Conservation (phyloP, 805 yeast species). For the Ascoidea rubescens region DNA sequence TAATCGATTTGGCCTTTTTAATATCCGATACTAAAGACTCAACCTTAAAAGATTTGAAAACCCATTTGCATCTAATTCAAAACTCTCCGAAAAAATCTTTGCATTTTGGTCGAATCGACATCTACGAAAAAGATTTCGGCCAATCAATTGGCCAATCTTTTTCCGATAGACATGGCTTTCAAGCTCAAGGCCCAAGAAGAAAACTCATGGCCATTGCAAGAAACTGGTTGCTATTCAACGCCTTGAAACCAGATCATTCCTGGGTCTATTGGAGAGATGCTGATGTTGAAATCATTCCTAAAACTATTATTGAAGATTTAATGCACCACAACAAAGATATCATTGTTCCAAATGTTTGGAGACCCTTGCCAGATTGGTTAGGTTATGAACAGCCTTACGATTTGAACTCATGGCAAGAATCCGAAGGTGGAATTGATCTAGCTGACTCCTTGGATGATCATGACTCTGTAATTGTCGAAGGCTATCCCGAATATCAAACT, state of each 20-base stretch:
- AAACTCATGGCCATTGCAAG: conserved; percentile 93
- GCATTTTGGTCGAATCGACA: conserved; percentile 76
- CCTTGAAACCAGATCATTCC: conserved; percentile 81
- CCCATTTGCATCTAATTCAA: conserved; percentile 50
- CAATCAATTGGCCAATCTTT: conserved; percentile 88
- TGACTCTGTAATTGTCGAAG: conserved; percentile 94
- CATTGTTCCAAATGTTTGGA: conserved; percentile 90
- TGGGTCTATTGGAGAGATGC: conserved; percentile 98
- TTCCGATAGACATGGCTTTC: conserved; percentile 87
- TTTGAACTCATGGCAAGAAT: conserved; percentile 75
- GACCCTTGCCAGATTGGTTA: conserved; percentile 78
- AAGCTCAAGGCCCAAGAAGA: conserved; percentile 90
- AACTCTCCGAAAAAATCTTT: conserved; percentile 41
- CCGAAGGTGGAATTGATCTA: conserved; percentile 66
- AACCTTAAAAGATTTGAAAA: conserved; percentile 57
- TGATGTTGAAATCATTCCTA: conserved; percentile 85
- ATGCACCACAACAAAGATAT: conserved; percentile 89
- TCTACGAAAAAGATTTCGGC: conserved; percentile 86
- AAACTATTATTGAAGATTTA: conserved; percentile 75
- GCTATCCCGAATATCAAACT: conserved; percentile 92
- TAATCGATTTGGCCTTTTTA: conserved; percentile 71
- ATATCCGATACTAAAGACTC: conserved; percentile 83
- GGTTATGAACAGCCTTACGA: conserved; percentile 80
- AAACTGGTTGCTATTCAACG: conserved; percentile 83
- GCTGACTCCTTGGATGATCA: conserved; percentile 65